Conservation (phyloP, 768 basidiomycete species). For the Mycena pura region DNA sequence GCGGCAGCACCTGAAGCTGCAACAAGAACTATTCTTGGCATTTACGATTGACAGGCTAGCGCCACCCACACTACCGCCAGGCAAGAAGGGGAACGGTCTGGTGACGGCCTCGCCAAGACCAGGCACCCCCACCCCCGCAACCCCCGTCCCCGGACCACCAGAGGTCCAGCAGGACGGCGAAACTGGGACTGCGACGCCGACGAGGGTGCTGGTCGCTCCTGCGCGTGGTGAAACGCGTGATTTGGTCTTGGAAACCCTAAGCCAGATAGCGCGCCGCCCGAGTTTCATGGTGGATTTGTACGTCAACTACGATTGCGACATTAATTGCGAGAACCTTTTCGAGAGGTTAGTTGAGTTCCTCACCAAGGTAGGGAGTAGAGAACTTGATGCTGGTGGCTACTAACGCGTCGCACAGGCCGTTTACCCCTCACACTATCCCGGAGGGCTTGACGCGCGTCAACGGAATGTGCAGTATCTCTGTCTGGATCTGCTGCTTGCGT, state of each 20-base stretch:
- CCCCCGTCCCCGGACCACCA: conserved; percentile 48
- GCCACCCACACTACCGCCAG: conserved; percentile 48
- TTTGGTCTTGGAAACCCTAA: conserved; percentile 86
- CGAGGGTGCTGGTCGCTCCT: conserved; percentile 69
- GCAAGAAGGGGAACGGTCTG: conserved; percentile 43
- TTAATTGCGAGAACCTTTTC: conserved; percentile 95
- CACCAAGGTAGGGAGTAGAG: conserved; percentile 69
- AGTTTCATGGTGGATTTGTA: conserved; percentile 97
- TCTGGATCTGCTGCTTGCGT: conserved; percentile 84
- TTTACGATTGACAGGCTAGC: conserved; percentile 93
- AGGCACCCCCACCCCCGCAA: conserved; percentile 53
- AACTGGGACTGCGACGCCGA: conserved; percentile 54
- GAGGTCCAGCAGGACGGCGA: conserved; percentile 48
- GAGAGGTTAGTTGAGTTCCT: conserved; percentile 89
- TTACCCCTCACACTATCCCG: conserved; percentile 70
- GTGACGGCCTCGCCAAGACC: conserved; percentile 56
- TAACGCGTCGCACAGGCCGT: conserved; percentile 65
- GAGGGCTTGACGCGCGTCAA: conserved; percentile 66
- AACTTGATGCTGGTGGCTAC: neutral
- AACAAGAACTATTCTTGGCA: conserved; percentile 93
- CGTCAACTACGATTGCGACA: conserved; percentile 96
- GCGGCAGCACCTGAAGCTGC: conserved; percentile 85
- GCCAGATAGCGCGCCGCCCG: conserved; percentile 79
- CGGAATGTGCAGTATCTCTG: conserved; percentile 86
- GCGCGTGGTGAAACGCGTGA: conserved; percentile 89